A percentile compares a stretch with the other conserved stretches of the same genome.
Evolutionary conservation across 352 stramenopile genomes (phyloP).

Genomic region (Phytophthora europaea): DNA sequence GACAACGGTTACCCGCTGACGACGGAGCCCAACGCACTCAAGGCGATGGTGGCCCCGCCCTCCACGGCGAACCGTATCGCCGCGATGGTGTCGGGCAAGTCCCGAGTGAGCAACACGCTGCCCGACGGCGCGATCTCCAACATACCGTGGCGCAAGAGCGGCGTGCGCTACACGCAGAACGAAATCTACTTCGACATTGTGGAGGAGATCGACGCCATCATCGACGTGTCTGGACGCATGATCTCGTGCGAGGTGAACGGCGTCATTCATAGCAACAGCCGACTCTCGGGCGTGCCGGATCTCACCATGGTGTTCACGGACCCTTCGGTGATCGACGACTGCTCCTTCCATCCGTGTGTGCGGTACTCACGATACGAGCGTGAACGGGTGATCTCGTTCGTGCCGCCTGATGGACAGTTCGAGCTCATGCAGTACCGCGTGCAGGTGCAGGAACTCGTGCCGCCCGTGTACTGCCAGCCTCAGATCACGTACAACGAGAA

Average conservation of each 20-base stretch:
- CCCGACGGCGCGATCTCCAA: slow-evolving; percentile 94
- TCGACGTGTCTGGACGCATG: slow-evolving; percentile 92
- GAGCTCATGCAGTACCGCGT: slow-evolving; percentile 93
- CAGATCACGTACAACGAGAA: slow-evolving; percentile 88
- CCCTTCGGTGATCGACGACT: slow-evolving; percentile 97
- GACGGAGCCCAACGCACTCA: slow-evolving; percentile 98
- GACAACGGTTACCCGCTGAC: slow-evolving; percentile 98
- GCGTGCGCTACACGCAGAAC: slow-evolving; percentile 97
- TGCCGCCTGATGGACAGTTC: slow-evolving; percentile 98
- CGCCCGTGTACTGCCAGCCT: slow-evolving; percentile 91
- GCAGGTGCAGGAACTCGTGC: slow-evolving; percentile 83
- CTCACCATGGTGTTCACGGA: slow-evolving; percentile 97
- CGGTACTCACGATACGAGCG: slow-evolving; percentile 96
- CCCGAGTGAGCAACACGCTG: slow-evolving; percentile 92
- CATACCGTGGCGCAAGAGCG: slow-evolving; percentile 98
- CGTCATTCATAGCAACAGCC: slow-evolving; percentile 95
- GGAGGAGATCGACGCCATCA: slow-evolving; percentile 98
- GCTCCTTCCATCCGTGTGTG: slow-evolving; percentile 98
- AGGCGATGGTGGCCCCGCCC: slow-evolving; percentile 96
- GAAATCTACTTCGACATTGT: slow-evolving; percentile 99
- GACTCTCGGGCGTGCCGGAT: slow-evolving; percentile 97
- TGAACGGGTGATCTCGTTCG: slow-evolving; percentile 97
- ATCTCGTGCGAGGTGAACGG: slow-evolving; percentile 97
- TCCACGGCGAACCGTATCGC: slow-evolving; percentile 94
- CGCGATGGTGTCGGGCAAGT: slow-evolving; percentile 92